Conservation (phyloP, 129 eudicot species). For the Centella asiatica region DNA sequence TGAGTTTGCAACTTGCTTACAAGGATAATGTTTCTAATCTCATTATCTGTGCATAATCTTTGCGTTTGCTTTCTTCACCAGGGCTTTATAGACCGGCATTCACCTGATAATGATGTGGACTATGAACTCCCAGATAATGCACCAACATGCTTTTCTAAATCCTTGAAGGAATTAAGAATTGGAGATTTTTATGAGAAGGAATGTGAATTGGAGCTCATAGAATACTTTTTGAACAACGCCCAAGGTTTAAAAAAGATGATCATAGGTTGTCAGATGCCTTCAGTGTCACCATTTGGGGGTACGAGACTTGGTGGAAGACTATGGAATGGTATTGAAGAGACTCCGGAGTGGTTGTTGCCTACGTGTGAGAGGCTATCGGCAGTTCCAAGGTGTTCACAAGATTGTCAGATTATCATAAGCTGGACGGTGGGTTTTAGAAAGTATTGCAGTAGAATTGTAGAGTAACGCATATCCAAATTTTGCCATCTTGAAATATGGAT, state of each 20-base stretch:
- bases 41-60: too few relatives aligned
- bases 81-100: not conserved
- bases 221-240: not conserved
- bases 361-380: too few relatives aligned
- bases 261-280: not conserved
- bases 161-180: not conserved
- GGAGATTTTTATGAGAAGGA: not conserved
- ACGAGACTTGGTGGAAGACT: not conserved
- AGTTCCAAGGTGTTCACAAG: too few relatives aligned
- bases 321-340: not conserved
- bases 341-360: not conserved
- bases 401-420: too few relatives aligned
- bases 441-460: too few relatives aligned
- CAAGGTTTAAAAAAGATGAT: not conserved
- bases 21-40: too few relatives aligned
- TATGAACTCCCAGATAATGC: not conserved
- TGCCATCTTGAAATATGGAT: too few relatives aligned
- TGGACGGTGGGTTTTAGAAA: too few relatives aligned
- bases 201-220: not conserved
- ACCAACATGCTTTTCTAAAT: not conserved
- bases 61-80: not conserved
- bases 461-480: too few relatives aligned
- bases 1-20: too few relatives aligned
- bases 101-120: not conserved
- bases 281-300: not conserved